A percentile compares a stretch with the other conserved stretches of the same genome.
Evolutionary conservation across 164 flowering plant genomes (phyloP).

Genomic region (Houttuynia cordata): DNA sequence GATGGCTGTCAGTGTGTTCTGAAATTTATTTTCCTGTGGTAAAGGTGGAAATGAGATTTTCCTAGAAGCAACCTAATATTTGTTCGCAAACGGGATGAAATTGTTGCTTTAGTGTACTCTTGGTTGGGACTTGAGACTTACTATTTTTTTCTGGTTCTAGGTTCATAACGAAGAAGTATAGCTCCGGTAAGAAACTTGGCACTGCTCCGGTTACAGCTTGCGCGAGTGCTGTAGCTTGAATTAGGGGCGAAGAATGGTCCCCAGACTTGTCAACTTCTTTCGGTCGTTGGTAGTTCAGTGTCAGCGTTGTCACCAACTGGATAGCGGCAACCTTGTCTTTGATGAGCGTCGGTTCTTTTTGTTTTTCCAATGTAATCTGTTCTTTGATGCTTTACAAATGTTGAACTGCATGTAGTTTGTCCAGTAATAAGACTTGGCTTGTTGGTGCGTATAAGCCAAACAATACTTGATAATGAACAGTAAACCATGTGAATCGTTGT

Average conservation of each 20-base stretch:
- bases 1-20: too few species aligned
- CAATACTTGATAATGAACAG: too few species aligned
- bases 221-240: slow-evolving; percentile 34
- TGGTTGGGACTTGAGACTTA: not conserved
- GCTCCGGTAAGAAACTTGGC: slow-evolving; percentile 42
- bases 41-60: not conserved
- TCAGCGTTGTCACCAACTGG: not conserved
- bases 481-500: too few species aligned
- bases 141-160: slow-evolving; percentile 24
- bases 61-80: not conserved
- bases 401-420: not conserved
- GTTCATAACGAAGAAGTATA: slow-evolving; percentile 88
- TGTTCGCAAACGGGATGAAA: not conserved
- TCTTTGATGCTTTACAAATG: not conserved
- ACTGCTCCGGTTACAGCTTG: slow-evolving; percentile 69
- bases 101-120: not conserved
- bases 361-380: not conserved
- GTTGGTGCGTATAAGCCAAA: too few species aligned
- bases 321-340: not conserved
- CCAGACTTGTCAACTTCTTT: not conserved
- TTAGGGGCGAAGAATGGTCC: not conserved
- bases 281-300: not conserved
- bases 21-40: too few species aligned
- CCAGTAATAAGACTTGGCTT: too few species aligned
- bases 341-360: not conserved